Percentiles rank a stretch among this genome's conserved stretches.
These are phyloP conservation scores for Lentinula edodes DNA, from an alignment of 768 basidiomycete species.

Conservation along the genomic window DNA sequence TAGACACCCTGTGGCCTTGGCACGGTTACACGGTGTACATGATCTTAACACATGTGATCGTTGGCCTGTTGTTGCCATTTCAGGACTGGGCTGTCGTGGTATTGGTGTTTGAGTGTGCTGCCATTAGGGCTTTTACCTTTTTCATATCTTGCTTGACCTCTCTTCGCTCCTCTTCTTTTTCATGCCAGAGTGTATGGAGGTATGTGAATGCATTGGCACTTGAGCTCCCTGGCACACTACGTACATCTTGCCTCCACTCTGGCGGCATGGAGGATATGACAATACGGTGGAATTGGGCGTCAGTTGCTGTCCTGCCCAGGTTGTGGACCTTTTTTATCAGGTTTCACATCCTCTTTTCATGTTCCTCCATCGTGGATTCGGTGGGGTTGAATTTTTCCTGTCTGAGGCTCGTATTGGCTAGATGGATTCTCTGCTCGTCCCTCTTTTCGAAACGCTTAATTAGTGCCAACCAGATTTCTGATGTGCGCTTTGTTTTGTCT, in stretches of 20 bases:
- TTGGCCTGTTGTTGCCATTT: too few species aligned
- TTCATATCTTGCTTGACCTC: not conserved
- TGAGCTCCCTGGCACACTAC: not conserved
- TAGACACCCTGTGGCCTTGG: too few species aligned
- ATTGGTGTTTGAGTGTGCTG: not conserved
- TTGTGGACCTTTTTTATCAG: not conserved
- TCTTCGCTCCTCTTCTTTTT: not conserved
- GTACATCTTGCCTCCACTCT: not conserved
- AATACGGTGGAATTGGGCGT: not conserved
- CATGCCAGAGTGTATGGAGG: not conserved
- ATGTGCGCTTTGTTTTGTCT: not conserved
- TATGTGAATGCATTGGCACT: not conserved
- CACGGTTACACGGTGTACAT: too few species aligned
- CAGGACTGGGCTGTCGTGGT: too few species aligned
- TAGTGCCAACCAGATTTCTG: not conserved
- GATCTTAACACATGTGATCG: too few species aligned
- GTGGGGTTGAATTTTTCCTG: not conserved
- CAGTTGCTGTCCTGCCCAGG: not conserved
- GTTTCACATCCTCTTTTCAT: not conserved
- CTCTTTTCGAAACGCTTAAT: not conserved
- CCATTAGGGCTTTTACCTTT: not conserved
- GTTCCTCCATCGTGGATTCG: not conserved
- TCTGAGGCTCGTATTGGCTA: not conserved
- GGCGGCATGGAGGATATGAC: not conserved
- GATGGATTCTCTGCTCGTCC: not conserved